Evolutionary conservation across 2,329 filamentous ascomycete genomes (phyloP), one percentile per base, ranked within the genome.

Genomic region (Pseudocercospora fijiensis): DNA sequence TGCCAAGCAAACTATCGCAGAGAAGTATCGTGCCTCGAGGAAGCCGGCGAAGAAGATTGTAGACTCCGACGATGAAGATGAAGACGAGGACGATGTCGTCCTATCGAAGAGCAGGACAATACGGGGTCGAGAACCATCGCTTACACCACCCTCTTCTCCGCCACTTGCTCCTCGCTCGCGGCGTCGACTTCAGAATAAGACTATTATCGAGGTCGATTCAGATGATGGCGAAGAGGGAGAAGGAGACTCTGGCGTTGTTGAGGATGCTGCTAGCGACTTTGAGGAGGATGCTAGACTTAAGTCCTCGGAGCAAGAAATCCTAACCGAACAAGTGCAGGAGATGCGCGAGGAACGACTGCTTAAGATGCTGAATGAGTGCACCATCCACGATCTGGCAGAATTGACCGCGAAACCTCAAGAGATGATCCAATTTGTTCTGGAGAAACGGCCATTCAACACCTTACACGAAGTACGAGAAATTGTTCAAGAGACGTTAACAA

Each of bases 291-390:
- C 49, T n/a, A 43, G 59, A 28, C 41, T 52, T 13, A 28, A 27
- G n/a, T 20, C 24, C 20, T 65, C 72, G 4, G 78, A 79, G 49
- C 78, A 80, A 26, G 77, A 80, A 57, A 22, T 33, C 22, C 10
- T 47, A 8, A 57, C 62, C 26, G 62, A 64, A 53, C 61, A 64
- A 28, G 43, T 70, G 13, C 63, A 69, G 55, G 57, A 57, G n/a
- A 65, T 68, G 56, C 64, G 65, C 30, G 71, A 72, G 10, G 49
- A 59, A 9, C 61, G 83, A 61, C 85, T 97, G 6, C 80, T 98
- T 27, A 84, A 87, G 7, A 96, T 92, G 72, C 88, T 99, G 76
- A 98, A 98, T 73, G 86, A 83, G 0, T 95, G 91, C 75, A 86
- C 87, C 4, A 80, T 86, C 9, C 85, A 88, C 37, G 91, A 94